A percentile compares a stretch with the other conserved stretches of the same genome.
Evolutionary conservation across 2,329 filamentous ascomycete genomes (phyloP).

Genomic region (Fusarium gaditjirri): DNA sequence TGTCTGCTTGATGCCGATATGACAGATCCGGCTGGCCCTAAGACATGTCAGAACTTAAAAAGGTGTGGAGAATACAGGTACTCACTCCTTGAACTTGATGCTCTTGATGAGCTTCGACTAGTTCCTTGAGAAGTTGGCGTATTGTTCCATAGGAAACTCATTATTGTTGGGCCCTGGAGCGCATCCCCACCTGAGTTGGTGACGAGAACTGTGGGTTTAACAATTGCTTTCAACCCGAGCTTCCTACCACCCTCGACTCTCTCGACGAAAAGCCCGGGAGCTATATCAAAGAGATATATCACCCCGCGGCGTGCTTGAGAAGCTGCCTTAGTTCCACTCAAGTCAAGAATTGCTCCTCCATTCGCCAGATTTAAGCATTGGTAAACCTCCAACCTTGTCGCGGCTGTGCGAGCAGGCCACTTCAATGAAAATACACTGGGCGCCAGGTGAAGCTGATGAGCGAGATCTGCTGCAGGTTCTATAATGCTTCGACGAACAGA

Average conservation of each 20-base stretch:
- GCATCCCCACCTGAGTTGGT: conserved; percentile 43
- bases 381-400: conserved; percentile 51
- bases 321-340: conserved; percentile 44
- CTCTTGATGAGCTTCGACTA: conserved; percentile 35
- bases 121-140: conserved; percentile 30
- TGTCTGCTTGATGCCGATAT: conserved; percentile 32
- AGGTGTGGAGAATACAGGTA: conserved; percentile 12
- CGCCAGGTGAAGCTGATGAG: conserved; percentile 51
- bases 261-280: conserved; percentile 52
- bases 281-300: conserved; percentile 51
- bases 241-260: conserved; percentile 50
- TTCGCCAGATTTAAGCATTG: conserved; percentile 51
- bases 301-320: conserved; percentile 47
- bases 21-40: conserved; percentile 38
- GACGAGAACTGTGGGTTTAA: conserved; percentile 49
- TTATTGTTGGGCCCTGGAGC: conserved; percentile 47
- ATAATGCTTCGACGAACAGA: conserved; percentile 49
- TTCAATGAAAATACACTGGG: conserved; percentile 50
- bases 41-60: conserved; percentile 46
- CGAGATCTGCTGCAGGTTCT: conserved; percentile 51
- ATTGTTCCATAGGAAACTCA: conserved; percentile 50
- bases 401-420: conserved; percentile 51
- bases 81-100: conserved; percentile 46
- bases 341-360: conserved; percentile 45
- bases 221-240: conserved; percentile 47